phyloP scores from a whole-genome alignment of 225 moss, liverwort and hornwort genomes.

The Neckera pumila region DNA sequence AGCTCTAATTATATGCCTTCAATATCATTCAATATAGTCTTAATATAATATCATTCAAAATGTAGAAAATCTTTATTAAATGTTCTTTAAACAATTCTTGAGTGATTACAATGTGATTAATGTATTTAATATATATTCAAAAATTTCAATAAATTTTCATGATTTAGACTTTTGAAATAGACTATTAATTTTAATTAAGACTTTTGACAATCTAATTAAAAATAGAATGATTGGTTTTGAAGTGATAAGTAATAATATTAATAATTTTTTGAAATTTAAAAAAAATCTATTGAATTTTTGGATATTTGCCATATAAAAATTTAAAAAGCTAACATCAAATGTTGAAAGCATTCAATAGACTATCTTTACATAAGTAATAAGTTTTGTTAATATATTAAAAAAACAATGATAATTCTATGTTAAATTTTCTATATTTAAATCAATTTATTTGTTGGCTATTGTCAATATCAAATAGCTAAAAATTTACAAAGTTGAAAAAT shows the following conservation, averaged over 20 bases:
- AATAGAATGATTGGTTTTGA: not conserved
- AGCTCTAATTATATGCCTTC: not conserved
- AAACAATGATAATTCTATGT: too few relatives aligned
- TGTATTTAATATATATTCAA: too few relatives aligned
- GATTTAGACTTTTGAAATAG: too few relatives aligned
- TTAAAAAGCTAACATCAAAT: not conserved
- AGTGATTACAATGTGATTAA: not conserved
- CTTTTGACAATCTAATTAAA: not conserved
- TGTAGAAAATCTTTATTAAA: too few relatives aligned
- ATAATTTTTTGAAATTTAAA: not conserved
- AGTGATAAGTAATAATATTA: not conserved
- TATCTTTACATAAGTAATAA: too few relatives aligned
- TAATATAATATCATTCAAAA: not conserved
- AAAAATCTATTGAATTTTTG: not conserved
- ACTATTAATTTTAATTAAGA: too few relatives aligned
- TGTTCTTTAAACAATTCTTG: not conserved
- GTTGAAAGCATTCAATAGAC: not conserved
- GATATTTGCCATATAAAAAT: not conserved
- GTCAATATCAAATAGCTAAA: not conserved
- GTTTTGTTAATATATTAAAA: not conserved
- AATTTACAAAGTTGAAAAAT: not conserved
- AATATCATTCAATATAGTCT: too few relatives aligned
- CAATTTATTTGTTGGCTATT: too few relatives aligned
- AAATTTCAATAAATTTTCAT: too few relatives aligned
- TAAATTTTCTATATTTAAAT: too few relatives aligned